A percentile compares a stretch with the other conserved stretches of the same genome.
phyloP scores from a whole-genome alignment of 495 filamentous ascomycete species.

The Penicillium cataractarum region DNA sequence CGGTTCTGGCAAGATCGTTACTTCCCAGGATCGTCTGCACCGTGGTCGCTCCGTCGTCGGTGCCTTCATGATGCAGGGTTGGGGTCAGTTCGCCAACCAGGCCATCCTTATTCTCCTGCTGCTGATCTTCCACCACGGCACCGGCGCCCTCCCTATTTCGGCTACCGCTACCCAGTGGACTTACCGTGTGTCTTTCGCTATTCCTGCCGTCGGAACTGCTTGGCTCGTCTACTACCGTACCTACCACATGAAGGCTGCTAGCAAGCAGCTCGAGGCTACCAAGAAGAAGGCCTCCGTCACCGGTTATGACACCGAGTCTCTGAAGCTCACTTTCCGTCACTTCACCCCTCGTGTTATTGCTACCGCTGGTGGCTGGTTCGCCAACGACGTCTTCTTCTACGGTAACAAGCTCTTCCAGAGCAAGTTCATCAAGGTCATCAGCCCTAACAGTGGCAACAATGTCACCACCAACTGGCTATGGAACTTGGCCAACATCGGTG shows the following conservation, averaged over 20 bases:
- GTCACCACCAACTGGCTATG: slow-evolving; percentile 82
- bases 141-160: slow-evolving; percentile 70
- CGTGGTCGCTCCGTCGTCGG: slow-evolving; percentile 87
- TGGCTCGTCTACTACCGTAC: slow-evolving; percentile 92
- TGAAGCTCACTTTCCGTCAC: slow-evolving; percentile 69
- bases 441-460: slow-evolving; percentile 51
- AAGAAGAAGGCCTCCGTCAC: slow-evolving; percentile 85
- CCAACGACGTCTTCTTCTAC: slow-evolving; percentile 95
- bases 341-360: slow-evolving; percentile 81
- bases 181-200: slow-evolving; percentile 80
- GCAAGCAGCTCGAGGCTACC: slow-evolving; percentile 69
- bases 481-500: slow-evolving; percentile 81
- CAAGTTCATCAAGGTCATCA: slow-evolving; percentile 78
- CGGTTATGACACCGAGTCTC: slow-evolving; percentile 78
- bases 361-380: slow-evolving; percentile 81
- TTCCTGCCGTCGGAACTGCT: slow-evolving; percentile 80
- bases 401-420: slow-evolving; percentile 94
- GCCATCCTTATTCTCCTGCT: slow-evolving; percentile 77
- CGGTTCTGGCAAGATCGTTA: slow-evolving; percentile 78
- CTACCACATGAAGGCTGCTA: slow-evolving; percentile 78
- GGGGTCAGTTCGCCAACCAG: slow-evolving; percentile 92
- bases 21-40: slow-evolving; percentile 84
- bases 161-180: slow-evolving; percentile 72
- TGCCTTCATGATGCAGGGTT: slow-evolving; percentile 95
- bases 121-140: slow-evolving; percentile 74